phyloP scores from a whole-genome alignment of 306 rosid genomes.

The Ammopiptanthus mongolicus region DNA sequence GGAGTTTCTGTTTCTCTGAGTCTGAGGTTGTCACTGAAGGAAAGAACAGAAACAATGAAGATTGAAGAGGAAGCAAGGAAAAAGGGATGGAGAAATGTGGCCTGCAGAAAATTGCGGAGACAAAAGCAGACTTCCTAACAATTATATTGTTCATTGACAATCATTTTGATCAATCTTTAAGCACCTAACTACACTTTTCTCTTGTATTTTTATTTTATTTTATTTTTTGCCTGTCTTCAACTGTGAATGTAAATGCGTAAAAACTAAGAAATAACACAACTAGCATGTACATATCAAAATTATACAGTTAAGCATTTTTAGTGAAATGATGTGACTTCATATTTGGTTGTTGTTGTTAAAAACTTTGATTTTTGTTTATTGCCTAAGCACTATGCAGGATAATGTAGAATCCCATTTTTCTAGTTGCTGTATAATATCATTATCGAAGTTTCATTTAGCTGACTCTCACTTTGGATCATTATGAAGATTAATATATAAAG shows the following conservation, averaged over 20 bases:
- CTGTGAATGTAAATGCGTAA: slow-evolving; percentile 24
- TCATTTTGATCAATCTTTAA: slow-evolving; percentile 52
- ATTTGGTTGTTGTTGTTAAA: neutral
- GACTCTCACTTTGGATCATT: neutral
- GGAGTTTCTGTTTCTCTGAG: neutral
- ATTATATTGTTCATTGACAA: slow-evolving; percentile 43
- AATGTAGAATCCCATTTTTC: neutral
- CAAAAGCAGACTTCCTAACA: slow-evolving; percentile 42
- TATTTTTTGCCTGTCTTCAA: neutral
- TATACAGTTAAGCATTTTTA: neutral
- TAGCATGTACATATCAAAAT: neutral
- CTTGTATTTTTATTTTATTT: slow-evolving; percentile 5
- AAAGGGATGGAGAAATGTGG: slow-evolving; percentile 22
- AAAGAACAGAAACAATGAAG: slow-evolving; percentile 18
- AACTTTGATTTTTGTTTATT: neutral
- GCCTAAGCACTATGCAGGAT: neutral
- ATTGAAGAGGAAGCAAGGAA: slow-evolving; percentile 24
- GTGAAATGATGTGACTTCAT: neutral
- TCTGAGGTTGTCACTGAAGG: slow-evolving; percentile 8
- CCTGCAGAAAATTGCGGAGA: slow-evolving; percentile 46
- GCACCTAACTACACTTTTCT: slow-evolving; percentile 56
- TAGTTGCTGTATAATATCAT: neutral
- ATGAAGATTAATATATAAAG: neutral
- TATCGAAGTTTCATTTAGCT: neutral
- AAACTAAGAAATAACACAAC: slow-evolving; percentile 5